Percentiles rank a stretch among this genome's conserved stretches.
These are phyloP conservation scores for Chlamydomonas schloesseri DNA, from an alignment of 139 green algal species.

Conservation along the genomic window DNA sequence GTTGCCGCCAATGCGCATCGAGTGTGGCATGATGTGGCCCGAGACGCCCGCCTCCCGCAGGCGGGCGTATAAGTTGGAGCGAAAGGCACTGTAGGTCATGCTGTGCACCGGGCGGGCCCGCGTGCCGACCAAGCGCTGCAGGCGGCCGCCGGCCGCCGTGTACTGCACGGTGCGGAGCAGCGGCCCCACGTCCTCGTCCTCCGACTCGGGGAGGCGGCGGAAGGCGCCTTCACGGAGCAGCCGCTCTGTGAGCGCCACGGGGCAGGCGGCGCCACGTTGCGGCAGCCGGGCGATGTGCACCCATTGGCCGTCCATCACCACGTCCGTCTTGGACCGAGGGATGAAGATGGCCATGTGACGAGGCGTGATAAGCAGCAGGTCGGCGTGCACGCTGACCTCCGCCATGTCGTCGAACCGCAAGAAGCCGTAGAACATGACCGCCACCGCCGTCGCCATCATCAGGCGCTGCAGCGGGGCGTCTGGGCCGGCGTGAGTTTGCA, in stretches of 20 bases:
- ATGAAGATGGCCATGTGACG: constrained; percentile 4
- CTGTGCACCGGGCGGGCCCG: neutral
- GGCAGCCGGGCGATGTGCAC: neutral
- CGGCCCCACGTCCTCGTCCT: neutral
- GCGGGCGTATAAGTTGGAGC: neutral
- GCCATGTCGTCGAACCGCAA: neutral
- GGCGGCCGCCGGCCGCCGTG: neutral
- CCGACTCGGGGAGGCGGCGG: neutral
- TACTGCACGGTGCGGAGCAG: constrained; percentile 1
- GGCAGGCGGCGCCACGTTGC: neutral
- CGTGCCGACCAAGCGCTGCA: neutral
- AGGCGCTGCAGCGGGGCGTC: neutral
- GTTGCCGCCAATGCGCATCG: constrained; percentile 16
- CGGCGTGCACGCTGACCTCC: neutral
- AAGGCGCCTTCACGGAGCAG: neutral
- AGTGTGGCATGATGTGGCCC: neutral
- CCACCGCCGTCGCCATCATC: neutral
- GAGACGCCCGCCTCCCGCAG: neutral
- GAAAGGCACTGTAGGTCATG: neutral
- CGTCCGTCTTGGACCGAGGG: constrained; percentile 21
- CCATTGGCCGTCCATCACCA: neutral
- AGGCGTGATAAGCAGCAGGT: neutral
- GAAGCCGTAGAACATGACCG: constrained; percentile 18
- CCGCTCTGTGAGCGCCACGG: constrained; percentile 5
- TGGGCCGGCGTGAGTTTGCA: too few species aligned